Conservation (phyloP, 75 land plant genomes). For the Adiantum capillusveneris region DNA sequence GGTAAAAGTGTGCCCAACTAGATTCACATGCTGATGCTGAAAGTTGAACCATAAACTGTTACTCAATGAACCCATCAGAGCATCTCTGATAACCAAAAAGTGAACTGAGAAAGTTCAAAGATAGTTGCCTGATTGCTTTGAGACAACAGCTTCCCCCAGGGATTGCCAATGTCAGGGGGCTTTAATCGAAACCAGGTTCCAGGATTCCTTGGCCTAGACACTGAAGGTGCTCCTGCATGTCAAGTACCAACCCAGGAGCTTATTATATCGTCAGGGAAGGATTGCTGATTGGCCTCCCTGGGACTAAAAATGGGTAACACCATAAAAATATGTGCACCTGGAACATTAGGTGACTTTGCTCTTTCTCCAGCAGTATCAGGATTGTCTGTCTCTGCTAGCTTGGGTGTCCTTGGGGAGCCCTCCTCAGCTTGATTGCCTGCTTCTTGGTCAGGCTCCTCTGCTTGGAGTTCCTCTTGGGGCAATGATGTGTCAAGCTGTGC, state of each 20-base stretch:
- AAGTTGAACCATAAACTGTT: neutral
- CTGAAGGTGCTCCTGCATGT: conserved; percentile 3
- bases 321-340: conserved; percentile 3
- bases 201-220: conserved; percentile 16
- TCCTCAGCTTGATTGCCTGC: too few species aligned
- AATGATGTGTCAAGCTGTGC: too few species aligned
- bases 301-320: too few species aligned
- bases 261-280: neutral
- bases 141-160: conserved; percentile 60
- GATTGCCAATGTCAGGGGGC: conserved; percentile 5
- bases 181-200: conserved; percentile 8
- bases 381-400: too few species aligned
- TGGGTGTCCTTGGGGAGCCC: too few species aligned
- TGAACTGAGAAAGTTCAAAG: neutral
- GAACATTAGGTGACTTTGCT: conserved; percentile 1
- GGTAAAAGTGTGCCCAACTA: conserved; percentile 36
- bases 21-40: conserved; percentile 36
- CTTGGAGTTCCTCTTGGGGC: too few species aligned
- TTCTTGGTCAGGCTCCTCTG: too few species aligned
- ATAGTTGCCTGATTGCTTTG: conserved; percentile 38
- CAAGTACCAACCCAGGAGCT: conserved; percentile 6
- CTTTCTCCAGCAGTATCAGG: conserved; percentile 5
- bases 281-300: too few species aligned
- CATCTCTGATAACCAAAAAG: too few species aligned
- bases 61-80: neutral